These are phyloP conservation scores for Lactarius tabidus DNA, from an alignment of 768 basidiomycete genomes.

Conservation along the genomic window DNA sequence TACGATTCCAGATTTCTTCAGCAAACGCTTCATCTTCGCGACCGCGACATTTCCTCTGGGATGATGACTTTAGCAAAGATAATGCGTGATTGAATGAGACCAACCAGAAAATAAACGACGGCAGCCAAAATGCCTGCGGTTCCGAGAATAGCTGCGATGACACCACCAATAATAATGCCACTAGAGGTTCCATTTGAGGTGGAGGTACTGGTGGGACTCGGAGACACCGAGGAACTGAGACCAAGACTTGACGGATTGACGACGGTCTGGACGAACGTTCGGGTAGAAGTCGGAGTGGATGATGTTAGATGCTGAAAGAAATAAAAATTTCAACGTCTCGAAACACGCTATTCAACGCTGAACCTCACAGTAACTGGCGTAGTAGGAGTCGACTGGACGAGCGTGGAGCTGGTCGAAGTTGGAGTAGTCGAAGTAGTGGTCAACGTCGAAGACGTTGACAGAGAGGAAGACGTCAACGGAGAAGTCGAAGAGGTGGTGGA, in stretches of 20 bases:
- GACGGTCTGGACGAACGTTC: constrained; percentile 9
- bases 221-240: constrained; percentile 6
- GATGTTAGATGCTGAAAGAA: neutral
- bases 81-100: constrained; percentile 20
- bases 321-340: neutral
- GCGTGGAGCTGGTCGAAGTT: neutral
- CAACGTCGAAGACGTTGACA: neutral
- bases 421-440: neutral
- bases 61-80: neutral
- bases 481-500: neutral
- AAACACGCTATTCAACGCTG: neutral
- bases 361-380: constrained; percentile 2
- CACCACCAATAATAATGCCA: constrained; percentile 35
- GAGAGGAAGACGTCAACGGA: constrained; percentile 2
- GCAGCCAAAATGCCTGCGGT: constrained; percentile 32
- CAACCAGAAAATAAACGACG: constrained; percentile 36
- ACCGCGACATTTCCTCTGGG: constrained; percentile 30
- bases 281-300: neutral
- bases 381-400: neutral
- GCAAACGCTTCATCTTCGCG: constrained; percentile 33
- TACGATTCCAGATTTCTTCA: constrained; percentile 44
- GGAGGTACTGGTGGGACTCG: constrained; percentile 9
- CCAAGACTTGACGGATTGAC: neutral
- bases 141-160: constrained; percentile 36
- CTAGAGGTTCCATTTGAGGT: constrained; percentile 18